A percentile compares a stretch with the other conserved stretches of the same genome.
Conservation (phyloP, 2,329 filamentous ascomycete species). For the Apiospora saccharicola region DNA sequence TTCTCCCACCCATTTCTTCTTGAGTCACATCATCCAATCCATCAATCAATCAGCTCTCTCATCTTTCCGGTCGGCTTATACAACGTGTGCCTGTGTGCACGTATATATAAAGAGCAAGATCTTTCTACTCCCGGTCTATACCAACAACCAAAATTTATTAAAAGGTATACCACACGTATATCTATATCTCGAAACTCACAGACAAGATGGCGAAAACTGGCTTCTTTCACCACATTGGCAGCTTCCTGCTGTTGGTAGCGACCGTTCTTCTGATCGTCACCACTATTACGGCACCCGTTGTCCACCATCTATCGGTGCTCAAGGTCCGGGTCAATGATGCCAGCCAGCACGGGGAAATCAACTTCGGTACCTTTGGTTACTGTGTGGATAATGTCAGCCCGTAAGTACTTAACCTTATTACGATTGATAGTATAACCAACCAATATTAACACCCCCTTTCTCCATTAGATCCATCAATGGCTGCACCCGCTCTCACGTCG, state of each 20-base stretch:
- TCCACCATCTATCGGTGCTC: conserved; percentile 61
- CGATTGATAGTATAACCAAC: too few species aligned
- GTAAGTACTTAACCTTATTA: neutral
- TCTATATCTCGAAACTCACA: neutral
- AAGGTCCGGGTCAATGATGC: conserved; percentile 48
- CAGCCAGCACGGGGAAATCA: conserved; percentile 52
- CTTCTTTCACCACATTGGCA: conserved; percentile 63
- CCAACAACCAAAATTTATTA: neutral
- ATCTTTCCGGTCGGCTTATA: neutral
- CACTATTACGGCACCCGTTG: conserved; percentile 65
- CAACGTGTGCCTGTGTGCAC: neutral
- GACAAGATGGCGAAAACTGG: conserved; percentile 18
- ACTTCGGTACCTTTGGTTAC: conserved; percentile 68
- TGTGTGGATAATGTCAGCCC: conserved; percentile 46
- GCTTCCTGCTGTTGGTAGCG: conserved; percentile 62
- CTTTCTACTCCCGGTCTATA: neutral
- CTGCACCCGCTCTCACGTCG: conserved; percentile 58
- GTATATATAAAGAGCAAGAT: neutral
- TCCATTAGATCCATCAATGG: conserved; percentile 43
- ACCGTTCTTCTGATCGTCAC: conserved; percentile 65
- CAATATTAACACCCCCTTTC: neutral
- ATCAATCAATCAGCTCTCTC: neutral
- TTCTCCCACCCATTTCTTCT: neutral
- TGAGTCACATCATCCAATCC: neutral
- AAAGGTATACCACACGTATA: neutral